phyloP scores from a whole-genome alignment of 2,329 filamentous ascomycete genomes.

The Didymella lethalis region DNA sequence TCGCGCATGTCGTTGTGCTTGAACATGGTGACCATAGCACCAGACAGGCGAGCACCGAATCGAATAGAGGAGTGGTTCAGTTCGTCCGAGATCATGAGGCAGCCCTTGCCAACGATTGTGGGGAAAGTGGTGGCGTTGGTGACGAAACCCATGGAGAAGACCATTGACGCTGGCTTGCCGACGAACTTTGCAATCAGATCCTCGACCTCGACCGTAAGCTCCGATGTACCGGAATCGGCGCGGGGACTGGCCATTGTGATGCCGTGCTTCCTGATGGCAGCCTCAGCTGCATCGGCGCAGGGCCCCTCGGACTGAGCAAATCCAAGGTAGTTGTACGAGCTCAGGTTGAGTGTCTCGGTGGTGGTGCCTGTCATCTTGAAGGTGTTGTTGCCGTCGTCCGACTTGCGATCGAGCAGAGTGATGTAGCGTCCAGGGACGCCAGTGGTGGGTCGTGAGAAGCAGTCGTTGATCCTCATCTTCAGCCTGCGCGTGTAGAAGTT shows the following conservation, averaged over 20 bases:
- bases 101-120: constrained; percentile 89
- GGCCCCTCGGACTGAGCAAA: constrained; percentile 98
- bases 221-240: constrained; percentile 83
- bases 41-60: constrained; percentile 90
- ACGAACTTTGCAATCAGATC: constrained; percentile 88
- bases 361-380: constrained; percentile 89
- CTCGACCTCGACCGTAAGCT: constrained; percentile 89
- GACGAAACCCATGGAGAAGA: constrained; percentile 99
- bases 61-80: constrained; percentile 98
- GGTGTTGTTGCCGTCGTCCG: constrained; percentile 87
- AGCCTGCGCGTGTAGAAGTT: constrained; percentile 95
- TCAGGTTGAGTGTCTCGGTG: constrained; percentile 97
- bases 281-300: constrained; percentile 92
- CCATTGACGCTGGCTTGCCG: constrained; percentile 91
- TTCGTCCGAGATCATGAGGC: constrained; percentile 94
- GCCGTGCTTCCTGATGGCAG: constrained; percentile 83
- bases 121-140: constrained; percentile 95
- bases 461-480: constrained; percentile 95
- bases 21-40: constrained; percentile 94
- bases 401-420: constrained; percentile 88
- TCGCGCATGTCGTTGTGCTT: constrained; percentile 96
- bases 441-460: constrained; percentile 89
- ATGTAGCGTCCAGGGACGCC: constrained; percentile 95
- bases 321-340: constrained; percentile 98
- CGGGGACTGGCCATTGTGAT: constrained; percentile 83